Evolutionary conservation across 2,329 filamentous ascomycete genomes (phyloP).

Genomic region (Hyphodiscus sp.): DNA sequence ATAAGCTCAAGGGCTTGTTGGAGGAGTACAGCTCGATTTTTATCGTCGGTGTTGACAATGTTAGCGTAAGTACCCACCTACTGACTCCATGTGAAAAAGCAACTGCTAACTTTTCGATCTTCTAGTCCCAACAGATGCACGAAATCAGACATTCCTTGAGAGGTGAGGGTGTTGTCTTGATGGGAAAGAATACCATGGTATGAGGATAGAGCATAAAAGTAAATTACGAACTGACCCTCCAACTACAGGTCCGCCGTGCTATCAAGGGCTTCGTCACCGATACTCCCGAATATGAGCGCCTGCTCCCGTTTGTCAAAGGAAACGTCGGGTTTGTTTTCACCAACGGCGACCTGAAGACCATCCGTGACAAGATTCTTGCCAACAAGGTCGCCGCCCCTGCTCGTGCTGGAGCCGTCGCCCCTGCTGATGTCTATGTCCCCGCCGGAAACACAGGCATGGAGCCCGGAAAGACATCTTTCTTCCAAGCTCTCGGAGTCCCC

Average conservation of each 20-base stretch:
- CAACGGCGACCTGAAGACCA: slow-evolving; percentile 87
- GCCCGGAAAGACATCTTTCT: slow-evolving; percentile 99
- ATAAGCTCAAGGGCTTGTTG: slow-evolving; percentile 97
- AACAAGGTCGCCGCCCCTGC: slow-evolving; percentile 98
- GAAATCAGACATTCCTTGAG: slow-evolving; percentile 94
- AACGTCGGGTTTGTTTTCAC: slow-evolving; percentile 99
- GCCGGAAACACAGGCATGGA: slow-evolving; percentile 99
- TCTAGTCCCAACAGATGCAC: slow-evolving; percentile 96
- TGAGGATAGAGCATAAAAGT: neutral
- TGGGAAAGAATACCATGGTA: slow-evolving; percentile 99
- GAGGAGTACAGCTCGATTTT: slow-evolving; percentile 97
- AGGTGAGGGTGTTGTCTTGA: slow-evolving; percentile 88
- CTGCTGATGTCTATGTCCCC: slow-evolving; percentile 87
- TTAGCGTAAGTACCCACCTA: slow-evolving; percentile 47
- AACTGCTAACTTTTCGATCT: too few relatives aligned
- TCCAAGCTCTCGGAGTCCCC: slow-evolving; percentile 99
- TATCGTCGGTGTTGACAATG: slow-evolving; percentile 98
- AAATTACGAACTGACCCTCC: slow-evolving; percentile 8
- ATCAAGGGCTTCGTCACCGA: slow-evolving; percentile 90
- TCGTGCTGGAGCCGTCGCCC: slow-evolving; percentile 94
- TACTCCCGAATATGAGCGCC: slow-evolving; percentile 94
- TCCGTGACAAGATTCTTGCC: slow-evolving; percentile 87
- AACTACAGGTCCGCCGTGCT: slow-evolving; percentile 76
- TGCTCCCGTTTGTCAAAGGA: slow-evolving; percentile 91
- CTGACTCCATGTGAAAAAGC: too few relatives aligned